Evolutionary conservation across 2,329 filamentous ascomycete species (phyloP).

Genomic region (Eutypa lata): DNA sequence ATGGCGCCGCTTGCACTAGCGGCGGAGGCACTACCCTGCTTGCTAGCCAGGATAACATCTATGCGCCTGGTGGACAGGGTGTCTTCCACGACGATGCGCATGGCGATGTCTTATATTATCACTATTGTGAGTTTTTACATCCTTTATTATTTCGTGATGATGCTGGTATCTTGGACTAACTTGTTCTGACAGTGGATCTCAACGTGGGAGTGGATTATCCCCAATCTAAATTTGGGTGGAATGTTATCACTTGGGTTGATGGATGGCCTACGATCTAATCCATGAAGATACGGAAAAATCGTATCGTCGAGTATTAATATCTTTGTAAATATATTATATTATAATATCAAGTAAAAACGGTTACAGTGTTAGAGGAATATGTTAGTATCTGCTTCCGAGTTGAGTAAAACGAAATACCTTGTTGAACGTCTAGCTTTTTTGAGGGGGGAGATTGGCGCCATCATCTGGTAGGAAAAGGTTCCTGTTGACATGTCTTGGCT

Average conservation of each 20-base stretch:
- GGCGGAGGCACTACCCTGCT: slow-evolving; percentile 59
- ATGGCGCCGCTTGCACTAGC: slow-evolving; percentile 47
- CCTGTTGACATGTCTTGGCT: neutral
- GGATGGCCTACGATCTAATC: slow-evolving; percentile 37
- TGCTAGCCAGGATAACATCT: slow-evolving; percentile 53
- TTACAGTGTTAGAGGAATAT: too few relatives aligned
- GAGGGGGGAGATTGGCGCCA: too few relatives aligned
- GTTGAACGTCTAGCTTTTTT: too few relatives aligned
- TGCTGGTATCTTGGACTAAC: slow-evolving; percentile 1
- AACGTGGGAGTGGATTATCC: slow-evolving; percentile 47
- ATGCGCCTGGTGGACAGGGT: slow-evolving; percentile 62
- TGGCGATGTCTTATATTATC: slow-evolving; percentile 60
- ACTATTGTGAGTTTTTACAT: slow-evolving; percentile 41
- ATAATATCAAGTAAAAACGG: too few relatives aligned
- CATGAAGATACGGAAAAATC: too few relatives aligned
- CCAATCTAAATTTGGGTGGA: slow-evolving; percentile 40
- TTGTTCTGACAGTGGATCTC: slow-evolving; percentile 37
- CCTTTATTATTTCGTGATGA: neutral
- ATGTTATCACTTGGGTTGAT: slow-evolving; percentile 34
- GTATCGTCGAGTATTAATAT: too few relatives aligned
- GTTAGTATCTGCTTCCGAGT: too few relatives aligned
- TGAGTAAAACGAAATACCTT: too few relatives aligned
- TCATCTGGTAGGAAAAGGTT: too few relatives aligned
- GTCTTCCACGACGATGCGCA: slow-evolving; percentile 47
- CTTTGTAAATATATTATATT: too few relatives aligned